These are phyloP conservation scores for Pseudogymnoascus sp. DNA, from an alignment of 2,329 filamentous ascomycete species.

Conservation along the genomic window DNA sequence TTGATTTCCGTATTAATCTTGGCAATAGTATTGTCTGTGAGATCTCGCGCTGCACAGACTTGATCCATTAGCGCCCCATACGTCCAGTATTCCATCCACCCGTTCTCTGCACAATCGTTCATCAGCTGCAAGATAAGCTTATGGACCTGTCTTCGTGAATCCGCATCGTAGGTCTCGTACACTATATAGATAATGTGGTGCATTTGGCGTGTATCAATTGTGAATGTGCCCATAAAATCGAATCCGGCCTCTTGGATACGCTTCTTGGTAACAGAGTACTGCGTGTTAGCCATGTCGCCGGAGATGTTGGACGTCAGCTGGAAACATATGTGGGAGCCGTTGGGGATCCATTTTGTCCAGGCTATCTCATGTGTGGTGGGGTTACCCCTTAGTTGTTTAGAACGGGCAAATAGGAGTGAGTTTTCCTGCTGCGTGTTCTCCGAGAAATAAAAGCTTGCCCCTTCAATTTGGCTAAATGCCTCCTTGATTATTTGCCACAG, in stretches of 20 bases:
- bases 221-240: slow-evolving; percentile 44
- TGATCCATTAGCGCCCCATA: slow-evolving; percentile 39
- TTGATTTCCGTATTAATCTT: slow-evolving; percentile 39
- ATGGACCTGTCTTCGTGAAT: slow-evolving; percentile 32
- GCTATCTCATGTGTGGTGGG: slow-evolving; percentile 26
- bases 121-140: slow-evolving; percentile 34
- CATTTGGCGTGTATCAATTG: slow-evolving; percentile 45
- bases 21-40: slow-evolving; percentile 34
- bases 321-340: slow-evolving; percentile 45
- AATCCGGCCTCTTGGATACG: slow-evolving; percentile 37
- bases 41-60: slow-evolving; percentile 37
- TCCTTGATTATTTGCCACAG: slow-evolving; percentile 26
- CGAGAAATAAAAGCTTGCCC: slow-evolving; percentile 27
- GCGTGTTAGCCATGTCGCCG: slow-evolving; percentile 37
- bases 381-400: slow-evolving; percentile 18
- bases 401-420: too few relatives aligned
- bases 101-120: slow-evolving; percentile 32
- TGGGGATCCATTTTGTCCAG: slow-evolving; percentile 45
- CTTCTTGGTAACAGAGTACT: slow-evolving; percentile 35
- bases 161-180: slow-evolving; percentile 38
- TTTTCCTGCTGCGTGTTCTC: slow-evolving; percentile 12
- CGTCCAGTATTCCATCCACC: slow-evolving; percentile 40
- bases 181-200: slow-evolving; percentile 48
- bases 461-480: slow-evolving; percentile 25
- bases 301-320: slow-evolving; percentile 42